Percentiles rank a stretch among this genome's conserved stretches.
Evolutionary conservation across 768 basidiomycete species (phyloP).

Genomic region (Rhodosporidiobolus odoratus): DNA sequence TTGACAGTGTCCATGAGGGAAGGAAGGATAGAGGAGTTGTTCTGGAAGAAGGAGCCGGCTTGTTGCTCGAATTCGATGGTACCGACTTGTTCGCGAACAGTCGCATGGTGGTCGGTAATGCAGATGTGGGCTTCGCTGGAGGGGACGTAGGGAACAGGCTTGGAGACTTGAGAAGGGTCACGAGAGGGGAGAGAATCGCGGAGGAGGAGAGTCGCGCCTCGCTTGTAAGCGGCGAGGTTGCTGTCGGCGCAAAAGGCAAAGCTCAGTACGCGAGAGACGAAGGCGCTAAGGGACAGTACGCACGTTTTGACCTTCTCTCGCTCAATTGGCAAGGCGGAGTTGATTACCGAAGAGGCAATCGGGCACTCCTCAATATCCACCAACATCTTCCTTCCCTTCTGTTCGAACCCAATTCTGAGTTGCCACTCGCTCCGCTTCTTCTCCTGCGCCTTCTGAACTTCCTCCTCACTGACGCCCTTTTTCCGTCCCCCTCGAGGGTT

Average conservation of each 20-base stretch:
- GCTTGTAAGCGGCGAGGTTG: conserved; percentile 72
- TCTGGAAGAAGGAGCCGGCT: conserved; percentile 88
- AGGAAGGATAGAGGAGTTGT: conserved; percentile 87
- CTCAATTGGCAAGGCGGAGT: conserved; percentile 59
- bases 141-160: conserved; percentile 31
- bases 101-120: conserved; percentile 72
- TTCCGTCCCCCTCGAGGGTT: conserved; percentile 27
- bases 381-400: conserved; percentile 63
- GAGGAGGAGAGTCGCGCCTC: conserved; percentile 81
- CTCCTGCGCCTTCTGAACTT: conserved; percentile 21
- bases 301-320: conserved; percentile 66
- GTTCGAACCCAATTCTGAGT: conserved; percentile 84
- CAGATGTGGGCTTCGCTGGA: conserved; percentile 58
- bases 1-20: conserved; percentile 78
- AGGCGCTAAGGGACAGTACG: too few species aligned
- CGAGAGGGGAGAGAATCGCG: conserved; percentile 67
- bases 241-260: conserved; percentile 47
- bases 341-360: conserved; percentile 62
- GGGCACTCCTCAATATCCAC: conserved; percentile 80
- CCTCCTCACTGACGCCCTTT: conserved; percentile 16
- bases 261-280: background rate
- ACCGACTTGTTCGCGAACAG: conserved; percentile 78
- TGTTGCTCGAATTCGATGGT: conserved; percentile 73
- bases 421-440: conserved; percentile 51
- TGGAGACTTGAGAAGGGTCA: background rate